Base-by-base conservation (phyloP, 1,284 basidiomycete species). In the Naganishia sp. region DNA sequence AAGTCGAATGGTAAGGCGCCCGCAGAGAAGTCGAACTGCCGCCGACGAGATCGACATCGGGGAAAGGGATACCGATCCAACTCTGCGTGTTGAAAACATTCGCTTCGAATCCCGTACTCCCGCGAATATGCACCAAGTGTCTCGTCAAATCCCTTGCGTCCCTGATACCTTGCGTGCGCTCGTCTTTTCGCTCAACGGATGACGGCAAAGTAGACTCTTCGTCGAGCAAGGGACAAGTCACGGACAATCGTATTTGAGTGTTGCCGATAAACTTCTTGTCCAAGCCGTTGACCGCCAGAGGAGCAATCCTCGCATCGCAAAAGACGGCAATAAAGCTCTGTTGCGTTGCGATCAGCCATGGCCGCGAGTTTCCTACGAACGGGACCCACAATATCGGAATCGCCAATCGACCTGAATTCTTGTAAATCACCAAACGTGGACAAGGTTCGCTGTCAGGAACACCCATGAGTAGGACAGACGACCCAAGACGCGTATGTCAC, bases 191-290 rank as follows among this genome's bases (percentile, higher is more conserved):
- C 11, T 54, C 52, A 7, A 18, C n/a, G 6, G n/a, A 17, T n/a
- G 52, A 39, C 31, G 52, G 52, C 10, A 54, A 54, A 18, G 18
- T 41, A 15, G 52, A 54, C 6, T 54, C 52, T 21, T 54, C 52
- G n/a, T 54, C 35, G 31, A 32, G 52, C 32, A 54, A 35, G n/a
- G 52, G 35, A n/a, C 52, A 54, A 18, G 58, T 61, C 47, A 61
- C 15, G 6, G 58, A 41, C n/a, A 61, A 41, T 18, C 41, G 47
- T 3, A 61, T 47, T n/a, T 61, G 58, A 5, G 58, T 47, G 39
- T 51, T 61, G 47, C 58, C 58, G 47, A 61, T 61, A 39, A 51
- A 61, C n/a, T 61, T 61, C 25, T 61, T 51, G 58, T 61, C 35
- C 58, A 61, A 23, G 4, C 47, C 39, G 32, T 41, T 11, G 39